Evolutionary conservation across 2,329 filamentous ascomycete genomes (phyloP).

Genomic region (Hymenoscyphus infarciens): DNA sequence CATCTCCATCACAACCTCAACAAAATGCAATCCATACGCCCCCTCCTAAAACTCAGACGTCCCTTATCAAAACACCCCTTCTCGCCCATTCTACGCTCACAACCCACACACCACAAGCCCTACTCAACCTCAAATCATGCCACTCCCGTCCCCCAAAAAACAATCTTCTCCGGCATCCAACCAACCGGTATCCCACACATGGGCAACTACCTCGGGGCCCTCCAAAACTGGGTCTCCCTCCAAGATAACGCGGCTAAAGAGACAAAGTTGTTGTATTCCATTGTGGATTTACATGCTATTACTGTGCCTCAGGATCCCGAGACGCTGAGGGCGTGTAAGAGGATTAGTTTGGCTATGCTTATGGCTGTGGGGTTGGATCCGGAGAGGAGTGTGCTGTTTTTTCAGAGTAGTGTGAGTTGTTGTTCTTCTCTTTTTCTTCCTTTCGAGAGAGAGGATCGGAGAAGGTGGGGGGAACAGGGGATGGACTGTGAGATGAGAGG

Average conservation of each 20-base stretch:
- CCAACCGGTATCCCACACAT: slow-evolving; percentile 92
- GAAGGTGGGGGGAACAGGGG: not conserved
- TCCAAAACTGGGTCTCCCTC: slow-evolving; percentile 79
- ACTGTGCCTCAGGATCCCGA: slow-evolving; percentile 68
- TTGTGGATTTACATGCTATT: slow-evolving; percentile 93
- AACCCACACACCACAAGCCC: not conserved
- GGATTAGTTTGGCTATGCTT: slow-evolving; percentile 74
- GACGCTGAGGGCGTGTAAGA: slow-evolving; percentile 60
- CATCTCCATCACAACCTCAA: not conserved
- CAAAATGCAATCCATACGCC: slow-evolving; percentile 2
- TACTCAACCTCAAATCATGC: not conserved
- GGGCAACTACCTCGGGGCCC: slow-evolving; percentile 90
- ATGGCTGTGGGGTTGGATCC: slow-evolving; percentile 82
- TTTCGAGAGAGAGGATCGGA: too few species aligned
- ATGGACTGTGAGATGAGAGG: not conserved
- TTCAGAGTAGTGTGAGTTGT: slow-evolving; percentile 73
- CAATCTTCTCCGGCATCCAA: slow-evolving; percentile 95
- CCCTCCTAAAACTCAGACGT: not conserved
- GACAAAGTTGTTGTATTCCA: slow-evolving; percentile 72
- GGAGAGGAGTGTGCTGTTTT: slow-evolving; percentile 73
- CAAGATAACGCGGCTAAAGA: slow-evolving; percentile 59
- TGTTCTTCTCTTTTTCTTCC: too few species aligned
- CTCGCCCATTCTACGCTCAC: not conserved
- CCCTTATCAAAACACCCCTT: not conserved
- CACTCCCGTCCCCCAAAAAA: slow-evolving; percentile 30